phyloP scores from a whole-genome alignment of 345 rosid genomes.

The Murraya paniculata region DNA sequence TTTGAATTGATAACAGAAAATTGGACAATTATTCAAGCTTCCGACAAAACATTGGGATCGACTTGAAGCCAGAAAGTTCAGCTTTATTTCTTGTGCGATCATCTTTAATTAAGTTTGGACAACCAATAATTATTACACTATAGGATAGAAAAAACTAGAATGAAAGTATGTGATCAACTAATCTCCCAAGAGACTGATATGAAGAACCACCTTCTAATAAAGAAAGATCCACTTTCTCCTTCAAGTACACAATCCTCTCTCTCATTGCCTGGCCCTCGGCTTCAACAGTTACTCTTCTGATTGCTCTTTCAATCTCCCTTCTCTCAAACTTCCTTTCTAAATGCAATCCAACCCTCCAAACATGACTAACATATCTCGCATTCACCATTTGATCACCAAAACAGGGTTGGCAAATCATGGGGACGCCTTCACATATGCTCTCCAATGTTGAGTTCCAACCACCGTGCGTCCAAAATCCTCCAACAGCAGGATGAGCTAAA shows the following conservation, averaged over 20 bases:
- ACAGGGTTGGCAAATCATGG: slow-evolving; percentile 69
- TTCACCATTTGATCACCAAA: slow-evolving; percentile 61
- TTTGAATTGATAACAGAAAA: too few relatives aligned
- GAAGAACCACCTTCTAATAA: slow-evolving; percentile 44
- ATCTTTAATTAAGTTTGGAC: background rate
- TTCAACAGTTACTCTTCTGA: slow-evolving; percentile 33
- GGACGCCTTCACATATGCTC: slow-evolving; percentile 61
- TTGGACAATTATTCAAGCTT: too few relatives aligned
- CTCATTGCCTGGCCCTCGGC: slow-evolving; percentile 38
- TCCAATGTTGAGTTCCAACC: slow-evolving; percentile 80
- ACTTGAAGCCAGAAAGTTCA: background rate
- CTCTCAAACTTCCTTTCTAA: slow-evolving; percentile 37
- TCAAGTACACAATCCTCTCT: slow-evolving; percentile 25
- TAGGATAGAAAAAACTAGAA: slow-evolving; percentile 7
- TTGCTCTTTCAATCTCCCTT: slow-evolving; percentile 33
- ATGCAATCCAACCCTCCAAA: slow-evolving; percentile 56
- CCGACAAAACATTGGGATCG: too few relatives aligned
- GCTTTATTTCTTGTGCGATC: background rate
- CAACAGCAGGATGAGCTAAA: slow-evolving; percentile 50
- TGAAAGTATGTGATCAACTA: slow-evolving; percentile 32
- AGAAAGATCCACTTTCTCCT: slow-evolving; percentile 35
- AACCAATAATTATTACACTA: background rate
- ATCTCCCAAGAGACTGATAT: slow-evolving; percentile 29
- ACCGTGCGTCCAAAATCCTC: slow-evolving; percentile 62
- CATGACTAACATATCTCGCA: slow-evolving; percentile 42